phyloP scores from a whole-genome alignment of 495 filamentous ascomycete genomes.

The Aspergillus baeticus region DNA sequence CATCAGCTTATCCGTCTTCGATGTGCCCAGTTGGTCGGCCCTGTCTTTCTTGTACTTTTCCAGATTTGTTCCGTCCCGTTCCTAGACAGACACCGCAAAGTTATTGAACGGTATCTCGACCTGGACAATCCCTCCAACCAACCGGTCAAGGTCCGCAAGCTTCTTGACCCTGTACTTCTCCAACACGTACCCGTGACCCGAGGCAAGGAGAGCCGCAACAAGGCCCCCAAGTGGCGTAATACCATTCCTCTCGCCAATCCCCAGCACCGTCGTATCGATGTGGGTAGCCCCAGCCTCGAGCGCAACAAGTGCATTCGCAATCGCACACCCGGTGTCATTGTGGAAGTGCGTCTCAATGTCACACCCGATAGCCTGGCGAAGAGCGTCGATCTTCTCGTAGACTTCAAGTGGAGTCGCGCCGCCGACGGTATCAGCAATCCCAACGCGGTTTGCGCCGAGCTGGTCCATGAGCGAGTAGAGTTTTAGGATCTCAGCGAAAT shows the following conservation, averaged over 20 bases:
- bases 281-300: slow-evolving; percentile 52
- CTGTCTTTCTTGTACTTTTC: no score
- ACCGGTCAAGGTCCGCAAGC: no score
- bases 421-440: slow-evolving; percentile 81
- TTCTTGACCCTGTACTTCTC: no score
- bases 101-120: no score
- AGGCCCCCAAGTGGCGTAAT: slow-evolving; percentile 52
- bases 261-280: slow-evolving; percentile 50
- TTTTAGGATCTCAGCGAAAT: slow-evolving; percentile 71
- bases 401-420: slow-evolving; percentile 75
- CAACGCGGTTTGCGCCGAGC: slow-evolving; percentile 76
- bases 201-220: slow-evolving; percentile 21
- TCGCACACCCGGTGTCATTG: slow-evolving; percentile 52
- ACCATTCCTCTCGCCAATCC: slow-evolving; percentile 52
- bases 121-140: no score
- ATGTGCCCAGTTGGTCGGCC: no score
- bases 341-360: slow-evolving; percentile 55
- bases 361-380: slow-evolving; percentile 48
- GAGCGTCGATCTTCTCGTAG: slow-evolving; percentile 74
- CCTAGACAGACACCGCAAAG: no score
- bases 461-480: slow-evolving; percentile 77
- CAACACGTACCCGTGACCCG: no score
- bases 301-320: slow-evolving; percentile 52
- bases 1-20: no score
- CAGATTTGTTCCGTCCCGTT: no score